These are phyloP conservation scores for Scopulariopsis brevicaulis DNA, from an alignment of 2,329 filamentous ascomycete species.

Conservation along the genomic window DNA sequence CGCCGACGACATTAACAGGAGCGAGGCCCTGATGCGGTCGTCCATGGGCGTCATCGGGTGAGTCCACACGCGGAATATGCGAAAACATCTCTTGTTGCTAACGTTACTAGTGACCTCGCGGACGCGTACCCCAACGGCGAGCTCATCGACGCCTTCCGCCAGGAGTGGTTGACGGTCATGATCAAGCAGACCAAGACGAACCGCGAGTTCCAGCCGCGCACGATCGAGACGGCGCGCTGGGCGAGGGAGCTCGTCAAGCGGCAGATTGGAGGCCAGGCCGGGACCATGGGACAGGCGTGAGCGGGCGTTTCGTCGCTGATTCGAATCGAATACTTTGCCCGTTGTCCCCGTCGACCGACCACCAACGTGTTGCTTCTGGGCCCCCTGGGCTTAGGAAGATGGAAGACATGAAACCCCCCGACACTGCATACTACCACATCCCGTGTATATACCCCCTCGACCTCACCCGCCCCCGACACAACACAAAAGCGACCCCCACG, in stretches of 20 bases:
- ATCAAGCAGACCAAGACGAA: slow-evolving; percentile 88
- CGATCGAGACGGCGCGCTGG: slow-evolving; percentile 92
- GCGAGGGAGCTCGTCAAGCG: slow-evolving; percentile 95
- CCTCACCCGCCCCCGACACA: slow-evolving; percentile 4
- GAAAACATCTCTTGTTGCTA: slow-evolving; percentile 15
- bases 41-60: slow-evolving; percentile 96
- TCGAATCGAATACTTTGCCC: neutral
- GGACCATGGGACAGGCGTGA: slow-evolving; percentile 39
- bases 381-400: neutral
- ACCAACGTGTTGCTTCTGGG: neutral
- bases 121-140: slow-evolving; percentile 90
- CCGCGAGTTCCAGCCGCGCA: slow-evolving; percentile 74
- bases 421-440: neutral
- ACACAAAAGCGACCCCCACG: slow-evolving; percentile 7
- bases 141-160: slow-evolving; percentile 71
- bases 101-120: slow-evolving; percentile 64
- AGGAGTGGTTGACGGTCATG: slow-evolving; percentile 81
- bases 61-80: slow-evolving; percentile 18
- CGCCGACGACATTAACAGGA: slow-evolving; percentile 73
- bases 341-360: neutral
- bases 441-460: slow-evolving; percentile 3
- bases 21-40: slow-evolving; percentile 84
- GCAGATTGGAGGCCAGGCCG: slow-evolving; percentile 47
- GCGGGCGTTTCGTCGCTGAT: neutral
- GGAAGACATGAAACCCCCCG: neutral